phyloP scores from a whole-genome alignment of 2,329 filamentous ascomycete species.

The Seiridium cupressi region DNA sequence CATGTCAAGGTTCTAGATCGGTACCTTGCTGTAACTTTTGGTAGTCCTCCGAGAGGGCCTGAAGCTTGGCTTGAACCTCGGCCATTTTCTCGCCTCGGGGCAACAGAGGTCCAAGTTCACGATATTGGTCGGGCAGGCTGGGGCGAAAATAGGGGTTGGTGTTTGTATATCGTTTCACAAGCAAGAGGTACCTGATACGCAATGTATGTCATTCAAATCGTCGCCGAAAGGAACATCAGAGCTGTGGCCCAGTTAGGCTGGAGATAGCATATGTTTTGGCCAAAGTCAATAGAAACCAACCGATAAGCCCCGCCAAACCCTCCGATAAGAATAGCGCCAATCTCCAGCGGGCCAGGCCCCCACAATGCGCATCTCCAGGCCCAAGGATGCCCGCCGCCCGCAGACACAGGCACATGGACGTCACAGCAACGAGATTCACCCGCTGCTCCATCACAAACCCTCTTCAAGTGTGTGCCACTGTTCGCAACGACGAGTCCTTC shows the following conservation, averaged over 20 bases:
- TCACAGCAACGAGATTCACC: background rate
- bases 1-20: background rate
- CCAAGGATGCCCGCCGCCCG: background rate
- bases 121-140: too few species aligned
- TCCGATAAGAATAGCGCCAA: slow-evolving; percentile 6
- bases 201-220: background rate
- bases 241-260: too few species aligned
- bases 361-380: too few species aligned
- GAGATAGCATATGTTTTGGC: too few species aligned
- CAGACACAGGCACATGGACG: background rate
- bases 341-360: background rate
- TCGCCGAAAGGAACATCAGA: too few species aligned
- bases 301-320: slow-evolving; percentile 5
- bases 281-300: background rate
- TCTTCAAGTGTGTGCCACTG: background rate
- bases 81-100: slow-evolving; percentile 50
- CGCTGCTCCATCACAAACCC: background rate
- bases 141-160: too few species aligned
- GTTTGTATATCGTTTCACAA: too few species aligned
- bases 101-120: too few species aligned
- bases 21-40: slow-evolving; percentile 77
- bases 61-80: slow-evolving; percentile 73
- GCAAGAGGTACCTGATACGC: slow-evolving; percentile 1
- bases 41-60: slow-evolving; percentile 83
- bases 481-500: too few species aligned